Evolutionary conservation across 2,329 filamentous ascomycete genomes (phyloP).

Genomic region (Venturia oleaginea): DNA sequence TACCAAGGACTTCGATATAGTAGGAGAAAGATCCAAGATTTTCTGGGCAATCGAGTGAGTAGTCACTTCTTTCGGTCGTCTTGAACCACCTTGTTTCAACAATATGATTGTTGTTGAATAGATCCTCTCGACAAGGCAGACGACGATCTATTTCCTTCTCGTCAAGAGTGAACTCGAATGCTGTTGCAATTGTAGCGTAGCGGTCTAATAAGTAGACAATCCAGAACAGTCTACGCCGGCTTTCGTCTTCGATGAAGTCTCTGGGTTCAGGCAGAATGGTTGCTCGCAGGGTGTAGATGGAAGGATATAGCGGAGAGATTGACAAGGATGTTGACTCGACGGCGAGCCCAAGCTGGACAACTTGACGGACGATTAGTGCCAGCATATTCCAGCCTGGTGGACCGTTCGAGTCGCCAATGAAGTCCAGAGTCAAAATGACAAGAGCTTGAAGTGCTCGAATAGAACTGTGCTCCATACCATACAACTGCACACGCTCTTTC

Average conservation of each 20-base stretch:
- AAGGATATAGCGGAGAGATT: conserved; percentile 68
- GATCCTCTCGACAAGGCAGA: conserved; percentile 77
- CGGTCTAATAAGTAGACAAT: conserved; percentile 87
- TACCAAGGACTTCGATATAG: conserved; percentile 82
- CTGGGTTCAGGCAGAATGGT: conserved; percentile 75
- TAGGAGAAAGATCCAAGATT: conserved; percentile 83
- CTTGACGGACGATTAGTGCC: conserved; percentile 77
- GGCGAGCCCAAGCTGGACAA: conserved; percentile 77
- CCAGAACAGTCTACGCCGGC: conserved; percentile 78
- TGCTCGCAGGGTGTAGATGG: conserved; percentile 80
- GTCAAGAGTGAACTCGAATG: conserved; percentile 83
- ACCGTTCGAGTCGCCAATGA: conserved; percentile 79
- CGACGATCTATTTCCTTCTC: conserved; percentile 84
- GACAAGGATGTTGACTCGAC: conserved; percentile 74
- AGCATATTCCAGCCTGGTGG: conserved; percentile 89
- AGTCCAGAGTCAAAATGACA: conserved; percentile 75
- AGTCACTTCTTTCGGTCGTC: conserved; percentile 43
- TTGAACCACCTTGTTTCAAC: conserved; percentile 80
- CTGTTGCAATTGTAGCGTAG: conserved; percentile 82
- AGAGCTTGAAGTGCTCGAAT: conserved; percentile 81
- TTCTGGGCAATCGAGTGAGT: conserved; percentile 60
- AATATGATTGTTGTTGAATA: conserved; percentile 73
- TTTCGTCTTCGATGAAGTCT: conserved; percentile 85
- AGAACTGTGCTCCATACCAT: conserved; percentile 81
- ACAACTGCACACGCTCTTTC: conserved; percentile 78